phyloP scores from a whole-genome alignment of 352 stramenopile species.

The Phytophthora pinifolia region DNA sequence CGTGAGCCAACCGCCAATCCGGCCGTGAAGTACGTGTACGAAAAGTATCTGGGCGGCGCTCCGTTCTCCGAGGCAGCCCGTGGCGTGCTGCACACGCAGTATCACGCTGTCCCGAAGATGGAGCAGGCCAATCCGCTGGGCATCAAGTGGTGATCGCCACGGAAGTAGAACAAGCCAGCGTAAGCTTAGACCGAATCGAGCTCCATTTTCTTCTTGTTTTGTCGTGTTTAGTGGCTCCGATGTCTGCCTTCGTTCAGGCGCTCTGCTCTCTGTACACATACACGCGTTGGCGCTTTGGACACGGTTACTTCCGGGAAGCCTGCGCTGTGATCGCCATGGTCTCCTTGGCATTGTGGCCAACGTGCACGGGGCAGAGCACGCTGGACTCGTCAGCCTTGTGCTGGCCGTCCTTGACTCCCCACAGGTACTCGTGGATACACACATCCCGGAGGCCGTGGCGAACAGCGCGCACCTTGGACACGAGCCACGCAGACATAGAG shows the following conservation, averaged over 20 bases:
- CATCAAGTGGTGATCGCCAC: conserved; percentile 80
- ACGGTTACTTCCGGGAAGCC: conserved; percentile 37
- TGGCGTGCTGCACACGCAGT: conserved; percentile 70
- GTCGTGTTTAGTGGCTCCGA: conserved; percentile 14
- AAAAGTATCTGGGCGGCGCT: conserved; percentile 70
- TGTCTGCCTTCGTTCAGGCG: conserved; percentile 5
- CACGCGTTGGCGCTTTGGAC: conserved; percentile 15
- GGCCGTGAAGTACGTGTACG: conserved; percentile 78
- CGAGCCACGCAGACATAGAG: conserved; percentile 61
- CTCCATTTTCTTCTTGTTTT: conserved; percentile 14
- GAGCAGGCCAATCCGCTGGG: conserved; percentile 83
- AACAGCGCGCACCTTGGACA: conserved; percentile 60
- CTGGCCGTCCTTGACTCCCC: conserved; percentile 76
- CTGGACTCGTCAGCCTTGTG: conserved; percentile 71
- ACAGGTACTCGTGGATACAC: conserved; percentile 85
- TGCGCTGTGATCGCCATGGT: conserved; percentile 63
- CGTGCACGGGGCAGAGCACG: conserved; percentile 79
- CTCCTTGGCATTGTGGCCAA: conserved; percentile 65
- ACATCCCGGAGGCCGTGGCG: conserved; percentile 76
- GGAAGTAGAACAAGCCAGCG: conserved; percentile 9
- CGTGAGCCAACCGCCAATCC: conserved; percentile 65
- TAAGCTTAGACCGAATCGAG: conserved; percentile 21
- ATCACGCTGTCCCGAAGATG: conserved; percentile 85
- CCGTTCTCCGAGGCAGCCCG: conserved; percentile 77
- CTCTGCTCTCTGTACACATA: conserved; percentile 27